Evolutionary conservation across 441 rosid genomes (phyloP), one percentile per base, ranked within the genome.

Genomic region (Theobroma grandiflorum): DNA sequence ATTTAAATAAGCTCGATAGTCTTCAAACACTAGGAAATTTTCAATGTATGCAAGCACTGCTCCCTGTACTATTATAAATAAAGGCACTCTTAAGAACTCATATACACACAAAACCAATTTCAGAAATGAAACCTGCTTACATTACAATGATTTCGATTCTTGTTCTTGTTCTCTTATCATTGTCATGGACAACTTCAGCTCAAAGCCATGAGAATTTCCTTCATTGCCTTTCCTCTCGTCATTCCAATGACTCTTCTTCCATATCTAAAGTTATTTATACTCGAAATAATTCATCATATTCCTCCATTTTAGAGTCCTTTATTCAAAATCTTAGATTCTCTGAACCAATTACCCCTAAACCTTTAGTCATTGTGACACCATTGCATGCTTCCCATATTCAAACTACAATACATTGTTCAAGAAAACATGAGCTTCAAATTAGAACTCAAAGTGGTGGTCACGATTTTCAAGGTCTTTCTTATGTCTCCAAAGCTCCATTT

Each of bases 371-470:
- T 74, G 37, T 90, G 7, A 84, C 87, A 8, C 89, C 93, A 3
- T 50, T 65, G 71, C 80, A 81, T 5, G 84, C 74, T 6, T 83
- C 86, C 2, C 86, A 90, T 18, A 82, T 91, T 35, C 92, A 88
- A 70, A 82, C 90, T 2, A 76, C 89, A 31, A 81, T 91, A 71
- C 26, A 63, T 76, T 91, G 95, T 76, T 75, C 92, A 2, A 86
- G 80, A 42, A 50, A 74, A 55, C 71, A 59, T 57, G 82, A 52
- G 49, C 71, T 88, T 40, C 89, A 86, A 63, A 15, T 90, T 70
- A 86, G 86, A 58, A 88, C 87, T 57, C 88, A 93, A 58, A 90
- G 95, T 45, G 93, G 93, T 15, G 95, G 95, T 58, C 95, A 91
- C 65, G 92, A 90, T 50, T 91, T 73, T 42, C 93, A 91, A 75